phyloP scores from a whole-genome alignment of 371 early-diverging fungal species.

The Zychaea mexicana region DNA sequence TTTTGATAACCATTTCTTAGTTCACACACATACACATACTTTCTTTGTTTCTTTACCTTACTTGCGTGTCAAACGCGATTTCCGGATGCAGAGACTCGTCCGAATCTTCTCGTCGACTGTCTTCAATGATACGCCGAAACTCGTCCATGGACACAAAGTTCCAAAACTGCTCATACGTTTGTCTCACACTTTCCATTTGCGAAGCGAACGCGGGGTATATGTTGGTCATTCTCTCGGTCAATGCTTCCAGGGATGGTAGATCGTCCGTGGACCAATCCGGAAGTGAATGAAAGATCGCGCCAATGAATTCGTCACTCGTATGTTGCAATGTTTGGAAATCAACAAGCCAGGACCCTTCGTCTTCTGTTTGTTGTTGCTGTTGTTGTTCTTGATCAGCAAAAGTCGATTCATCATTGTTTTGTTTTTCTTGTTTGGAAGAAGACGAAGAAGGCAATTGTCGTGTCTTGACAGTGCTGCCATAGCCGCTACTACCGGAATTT shows the following conservation, averaged over 20 bases:
- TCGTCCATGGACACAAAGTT: conserved; percentile 38
- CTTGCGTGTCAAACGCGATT: conserved; percentile 33
- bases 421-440: too few relatives aligned
- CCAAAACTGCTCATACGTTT: conserved; percentile 38
- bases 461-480: neutral
- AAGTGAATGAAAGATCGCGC: neutral
- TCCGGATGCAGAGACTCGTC: conserved; percentile 31
- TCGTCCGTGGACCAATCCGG: neutral
- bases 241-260: conserved; percentile 18
- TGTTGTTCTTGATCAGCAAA: neutral
- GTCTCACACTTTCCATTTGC: conserved; percentile 27
- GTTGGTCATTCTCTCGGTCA: conserved; percentile 20
- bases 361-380: neutral
- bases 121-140: conserved; percentile 29
- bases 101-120: conserved; percentile 26
- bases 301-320: neutral
- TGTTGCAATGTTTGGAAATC: neutral
- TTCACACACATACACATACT: too few relatives aligned
- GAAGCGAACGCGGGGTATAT: conserved; percentile 29
- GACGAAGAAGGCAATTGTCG: too few relatives aligned
- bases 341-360: neutral
- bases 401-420: too few relatives aligned
- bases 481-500: too few relatives aligned
- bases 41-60: conserved; percentile 25
- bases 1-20: neutral